Base-by-base conservation (phyloP, 208 protist genomes). In the Wallacemonas rigidus region DNA sequence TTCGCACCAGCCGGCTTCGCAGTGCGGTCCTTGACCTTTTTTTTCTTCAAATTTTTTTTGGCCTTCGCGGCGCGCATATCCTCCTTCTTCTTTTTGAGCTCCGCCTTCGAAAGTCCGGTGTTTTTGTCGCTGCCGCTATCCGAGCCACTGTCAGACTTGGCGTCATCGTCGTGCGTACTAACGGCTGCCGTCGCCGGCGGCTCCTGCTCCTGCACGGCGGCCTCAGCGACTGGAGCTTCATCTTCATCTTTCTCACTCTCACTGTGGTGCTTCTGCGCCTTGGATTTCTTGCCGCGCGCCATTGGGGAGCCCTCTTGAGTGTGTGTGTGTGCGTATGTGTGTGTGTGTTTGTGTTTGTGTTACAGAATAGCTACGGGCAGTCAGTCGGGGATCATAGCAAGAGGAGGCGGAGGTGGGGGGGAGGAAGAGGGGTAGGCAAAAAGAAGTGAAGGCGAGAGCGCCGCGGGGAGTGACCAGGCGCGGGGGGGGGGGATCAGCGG, bases 61-160 rank as follows among this genome's bases (percentile, higher is more conserved):
- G 62, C 74, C 62, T 81, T 79, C 62, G 78, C 74, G 39, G 87
- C 74, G 17, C 82, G 82, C 54, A 90, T 90, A 15, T 83, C 82
- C 61, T 83, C 79, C 75, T 91, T 90, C 61, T 84, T 81, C 75
- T 90, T 90, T 69, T 90, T 88, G 14, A 38, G 62, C 72, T 78
- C 71, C 39, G 63, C 53, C 45, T 65, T 74, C 39, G 60, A 65
- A 35, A 65, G 60, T 41, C 0, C 43, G 15, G 17, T 56, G 35
- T 70, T 54, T n/a, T 2, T 53, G 63, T 50, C 2, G 15, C 14
- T 44, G 39, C 45, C 57, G 63, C 71, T 67, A 4, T 72, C 7
- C 61, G 51, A 4, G 48, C 55, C 69, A 50, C 69, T 67, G 11
- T 74, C 69, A 11, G 68, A 51, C 0, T 36, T 26, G 38, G 69